A percentile compares a stretch with the other conserved stretches of the same genome.
phyloP scores from a whole-genome alignment of 2,329 filamentous ascomycete species.

The Albophoma yamanashiensis region DNA sequence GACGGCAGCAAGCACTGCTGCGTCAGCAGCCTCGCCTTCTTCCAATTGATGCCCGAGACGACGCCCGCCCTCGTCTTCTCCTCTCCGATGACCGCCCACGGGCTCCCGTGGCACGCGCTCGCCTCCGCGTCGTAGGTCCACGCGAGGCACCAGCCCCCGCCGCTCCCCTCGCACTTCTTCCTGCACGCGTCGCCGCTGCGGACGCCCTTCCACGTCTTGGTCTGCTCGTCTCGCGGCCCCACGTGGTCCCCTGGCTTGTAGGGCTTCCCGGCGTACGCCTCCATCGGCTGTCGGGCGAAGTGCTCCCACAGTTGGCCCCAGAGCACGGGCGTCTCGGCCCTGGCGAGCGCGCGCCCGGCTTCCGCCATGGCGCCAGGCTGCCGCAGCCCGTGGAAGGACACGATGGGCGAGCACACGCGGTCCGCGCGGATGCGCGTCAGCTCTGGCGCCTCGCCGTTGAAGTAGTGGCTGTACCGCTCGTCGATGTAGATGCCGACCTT shows the following conservation, averaged over 20 bases:
- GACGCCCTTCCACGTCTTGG: slow-evolving; percentile 25
- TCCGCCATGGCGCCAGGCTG: slow-evolving; percentile 32
- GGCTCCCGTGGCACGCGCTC: slow-evolving; percentile 31
- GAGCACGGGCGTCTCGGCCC: slow-evolving; percentile 27
- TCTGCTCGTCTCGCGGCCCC: slow-evolving; percentile 34
- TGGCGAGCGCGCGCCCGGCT: slow-evolving; percentile 29
- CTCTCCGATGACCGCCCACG: slow-evolving; percentile 38
- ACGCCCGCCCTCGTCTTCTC: slow-evolving; percentile 11
- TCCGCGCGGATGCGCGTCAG: slow-evolving; percentile 38
- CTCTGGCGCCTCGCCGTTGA: slow-evolving; percentile 43
- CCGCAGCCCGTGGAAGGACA: slow-evolving; percentile 42
- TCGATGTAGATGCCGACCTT: slow-evolving; percentile 44
- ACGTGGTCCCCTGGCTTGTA: slow-evolving; percentile 35
- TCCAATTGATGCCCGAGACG: slow-evolving; percentile 22
- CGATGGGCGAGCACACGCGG: slow-evolving; percentile 40
- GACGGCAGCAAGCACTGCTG: slow-evolving; percentile 9
- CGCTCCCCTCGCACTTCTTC: slow-evolving; percentile 25
- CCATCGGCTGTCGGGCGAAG: slow-evolving; percentile 30
- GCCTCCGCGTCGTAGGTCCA: slow-evolving; percentile 36
- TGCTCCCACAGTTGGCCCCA: slow-evolving; percentile 41
- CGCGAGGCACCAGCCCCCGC: slow-evolving; percentile 32
- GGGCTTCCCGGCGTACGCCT: slow-evolving; percentile 20
- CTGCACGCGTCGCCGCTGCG: slow-evolving; percentile 30
- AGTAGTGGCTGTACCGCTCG: slow-evolving; percentile 41
- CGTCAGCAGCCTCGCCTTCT: slow-evolving; percentile 14